Percentiles rank a stretch among this genome's conserved stretches.
Conservation (phyloP, 345 rosid genomes). For the Heritiera fomes region DNA sequence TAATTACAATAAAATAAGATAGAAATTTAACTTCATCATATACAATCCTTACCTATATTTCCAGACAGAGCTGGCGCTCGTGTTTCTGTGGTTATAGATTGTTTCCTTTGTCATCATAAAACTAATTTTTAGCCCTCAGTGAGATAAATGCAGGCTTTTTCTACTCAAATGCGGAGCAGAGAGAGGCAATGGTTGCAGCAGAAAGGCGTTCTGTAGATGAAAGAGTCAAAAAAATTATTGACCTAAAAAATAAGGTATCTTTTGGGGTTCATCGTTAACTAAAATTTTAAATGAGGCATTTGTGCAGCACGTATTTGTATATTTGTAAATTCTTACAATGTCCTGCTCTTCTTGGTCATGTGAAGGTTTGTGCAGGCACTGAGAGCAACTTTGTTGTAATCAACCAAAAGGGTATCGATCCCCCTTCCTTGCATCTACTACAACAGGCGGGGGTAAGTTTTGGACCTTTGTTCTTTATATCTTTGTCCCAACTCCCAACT, state of each 20-base stretch:
- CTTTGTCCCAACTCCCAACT: not conserved
- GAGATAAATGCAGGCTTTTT: constrained; percentile 99
- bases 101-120: constrained; percentile 18
- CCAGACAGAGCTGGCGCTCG: not conserved
- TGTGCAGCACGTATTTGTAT: not conserved
- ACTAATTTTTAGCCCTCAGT: constrained; percentile 55
- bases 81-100: not conserved
- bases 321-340: constrained; percentile 7
- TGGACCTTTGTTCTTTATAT: not conserved
- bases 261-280: constrained; percentile 8
- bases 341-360: constrained; percentile 15
- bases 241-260: constrained; percentile 77
- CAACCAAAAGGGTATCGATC: constrained; percentile 99
- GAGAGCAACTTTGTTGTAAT: constrained; percentile 80
- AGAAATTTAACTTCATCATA: not conserved
- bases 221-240: constrained; percentile 82
- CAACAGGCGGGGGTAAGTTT: constrained; percentile 93
- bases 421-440: constrained; percentile 92
- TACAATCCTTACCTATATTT: not conserved
- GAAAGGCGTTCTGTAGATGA: constrained; percentile 92
- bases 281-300: not conserved
- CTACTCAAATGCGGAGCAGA: constrained; percentile 97
- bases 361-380: constrained; percentile 86
- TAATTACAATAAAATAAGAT: not conserved
- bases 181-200: constrained; percentile 97